phyloP scores from a whole-genome alignment of 2,329 filamentous ascomycete genomes.

The Alternaria hordeiaustralica region DNA sequence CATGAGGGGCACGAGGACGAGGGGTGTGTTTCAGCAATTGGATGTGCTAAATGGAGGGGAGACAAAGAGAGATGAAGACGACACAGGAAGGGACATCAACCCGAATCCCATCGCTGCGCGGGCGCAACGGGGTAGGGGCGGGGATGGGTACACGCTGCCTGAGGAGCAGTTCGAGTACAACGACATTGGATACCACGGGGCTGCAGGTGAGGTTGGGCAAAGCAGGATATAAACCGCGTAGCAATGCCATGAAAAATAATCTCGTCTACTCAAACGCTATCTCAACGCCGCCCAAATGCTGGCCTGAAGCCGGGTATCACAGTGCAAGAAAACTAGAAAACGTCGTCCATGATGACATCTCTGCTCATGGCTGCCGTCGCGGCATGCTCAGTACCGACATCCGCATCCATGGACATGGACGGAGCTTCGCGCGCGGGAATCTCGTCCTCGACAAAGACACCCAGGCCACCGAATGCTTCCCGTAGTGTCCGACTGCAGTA shows the following conservation, averaged over 20 bases:
- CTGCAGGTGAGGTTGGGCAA: slow-evolving; percentile 24
- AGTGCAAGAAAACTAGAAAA: slow-evolving; percentile 43
- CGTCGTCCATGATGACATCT: slow-evolving; percentile 53
- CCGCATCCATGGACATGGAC: slow-evolving; percentile 43
- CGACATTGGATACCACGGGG: slow-evolving; percentile 51
- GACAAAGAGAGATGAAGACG: slow-evolving; percentile 20
- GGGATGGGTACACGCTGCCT: slow-evolving; percentile 51
- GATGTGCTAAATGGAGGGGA: slow-evolving; percentile 45
- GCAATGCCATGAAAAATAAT: not conserved
- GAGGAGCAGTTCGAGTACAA: slow-evolving; percentile 54
- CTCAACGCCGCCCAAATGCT: slow-evolving; percentile 37
- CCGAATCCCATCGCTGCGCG: slow-evolving; percentile 27
- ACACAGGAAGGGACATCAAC: slow-evolving; percentile 26
- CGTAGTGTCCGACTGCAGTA: slow-evolving; percentile 82
- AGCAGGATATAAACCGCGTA: slow-evolving; percentile 11
- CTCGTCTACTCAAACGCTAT: not conserved
- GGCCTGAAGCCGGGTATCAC: slow-evolving; percentile 44
- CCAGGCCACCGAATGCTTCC: slow-evolving; percentile 88
- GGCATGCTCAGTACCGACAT: slow-evolving; percentile 44
- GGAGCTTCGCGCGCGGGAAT: slow-evolving; percentile 48
- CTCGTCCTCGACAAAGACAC: slow-evolving; percentile 86
- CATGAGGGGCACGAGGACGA: slow-evolving; percentile 45
- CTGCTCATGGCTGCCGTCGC: slow-evolving; percentile 64
- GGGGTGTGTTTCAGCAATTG: slow-evolving; percentile 59
- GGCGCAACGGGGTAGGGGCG: slow-evolving; percentile 12